Base-by-base conservation (phyloP, 1,284 basidiomycete genomes). In the Trichosporon ovoides region DNA sequence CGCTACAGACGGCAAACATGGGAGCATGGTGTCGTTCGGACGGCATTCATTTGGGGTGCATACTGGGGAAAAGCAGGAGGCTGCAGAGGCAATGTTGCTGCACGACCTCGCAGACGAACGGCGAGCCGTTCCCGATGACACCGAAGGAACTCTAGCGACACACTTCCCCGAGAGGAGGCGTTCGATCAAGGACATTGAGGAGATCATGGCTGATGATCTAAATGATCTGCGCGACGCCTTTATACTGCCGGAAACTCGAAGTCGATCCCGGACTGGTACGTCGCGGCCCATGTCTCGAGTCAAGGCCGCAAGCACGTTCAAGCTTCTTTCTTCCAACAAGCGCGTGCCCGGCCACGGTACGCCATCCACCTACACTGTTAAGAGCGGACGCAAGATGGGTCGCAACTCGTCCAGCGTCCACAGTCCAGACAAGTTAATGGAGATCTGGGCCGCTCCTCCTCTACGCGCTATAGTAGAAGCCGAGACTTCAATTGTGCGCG, bases 371-470 rank as follows among this genome's bases (percentile, higher is more conserved):
- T 48, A 48, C 24, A 48, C 22, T 9, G 43, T 48, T 14, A 48
- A 48, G 43, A 48, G 43, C 43, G 43, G 43, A n/a, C 13, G 43
- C 3, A 48, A 48, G 43, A 48, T 48, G 43, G 43, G 43, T 14
- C 43, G 24, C 7, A 22, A 24, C 6, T 48, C 43, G 3, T 48
- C 24, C 14, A 48, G 43, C 16, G 19, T 48, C 16, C 24, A 48
- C 43, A 22, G 43, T 9, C 22, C 24, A 14, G 43, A 48, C 22
- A 48, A 48, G 24, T 24, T 48, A 12, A 22, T 48, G 2, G 43
- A 48, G 43, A 48, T 48, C 22, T 48, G 43, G 43, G 28, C 43
- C 3, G 43, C 43, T 6, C 43, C 43, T 18, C 43, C 43, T 14
- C 22, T 48, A 22, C 43, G 24, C 28, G 43, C 43, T 31, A 24